phyloP scores from a whole-genome alignment of 2,329 filamentous ascomycete genomes.

The Penicillium sp. region DNA sequence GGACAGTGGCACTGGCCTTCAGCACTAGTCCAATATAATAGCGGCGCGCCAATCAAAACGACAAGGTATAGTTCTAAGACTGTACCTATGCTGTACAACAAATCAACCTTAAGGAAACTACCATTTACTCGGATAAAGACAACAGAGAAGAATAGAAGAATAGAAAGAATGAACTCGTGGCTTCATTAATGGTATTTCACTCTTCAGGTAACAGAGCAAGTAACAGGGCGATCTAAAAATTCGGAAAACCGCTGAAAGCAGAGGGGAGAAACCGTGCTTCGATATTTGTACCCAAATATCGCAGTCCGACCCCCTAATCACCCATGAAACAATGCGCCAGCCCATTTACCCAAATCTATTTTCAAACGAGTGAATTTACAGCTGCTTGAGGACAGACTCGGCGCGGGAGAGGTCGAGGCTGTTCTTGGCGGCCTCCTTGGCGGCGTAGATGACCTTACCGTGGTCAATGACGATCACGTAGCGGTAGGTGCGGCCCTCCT shows the following conservation, averaged over 20 bases:
- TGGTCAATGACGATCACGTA: slow-evolving; percentile 81
- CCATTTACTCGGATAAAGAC: neutral
- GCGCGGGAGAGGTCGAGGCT: slow-evolving; percentile 47
- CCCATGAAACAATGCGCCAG: slow-evolving; percentile 15
- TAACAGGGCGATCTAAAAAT: slow-evolving; percentile 11
- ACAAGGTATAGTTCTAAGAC: neutral
- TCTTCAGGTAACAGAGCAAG: slow-evolving; percentile 5
- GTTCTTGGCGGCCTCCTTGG: slow-evolving; percentile 61
- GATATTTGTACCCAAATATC: neutral
- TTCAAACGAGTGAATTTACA: slow-evolving; percentile 34
- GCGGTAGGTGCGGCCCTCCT: slow-evolving; percentile 70
- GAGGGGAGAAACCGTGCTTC: slow-evolving; percentile 2
- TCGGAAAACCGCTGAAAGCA: slow-evolving; percentile 9
- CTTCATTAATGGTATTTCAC: slow-evolving; percentile 13
- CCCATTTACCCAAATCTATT: slow-evolving; percentile 16
- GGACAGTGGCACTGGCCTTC: neutral
- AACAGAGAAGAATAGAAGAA: neutral
- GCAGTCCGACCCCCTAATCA: neutral
- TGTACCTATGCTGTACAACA: neutral
- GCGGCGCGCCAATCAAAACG: slow-evolving; percentile 4
- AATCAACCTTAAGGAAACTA: neutral
- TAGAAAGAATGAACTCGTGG: slow-evolving; percentile 12
- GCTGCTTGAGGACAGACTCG: slow-evolving; percentile 50
- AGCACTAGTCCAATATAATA: neutral
- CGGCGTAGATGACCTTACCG: slow-evolving; percentile 79